A percentile compares a stretch with the other conserved stretches of the same genome.
Conservation (phyloP, 805 yeast species). For the Candida insectalens region DNA sequence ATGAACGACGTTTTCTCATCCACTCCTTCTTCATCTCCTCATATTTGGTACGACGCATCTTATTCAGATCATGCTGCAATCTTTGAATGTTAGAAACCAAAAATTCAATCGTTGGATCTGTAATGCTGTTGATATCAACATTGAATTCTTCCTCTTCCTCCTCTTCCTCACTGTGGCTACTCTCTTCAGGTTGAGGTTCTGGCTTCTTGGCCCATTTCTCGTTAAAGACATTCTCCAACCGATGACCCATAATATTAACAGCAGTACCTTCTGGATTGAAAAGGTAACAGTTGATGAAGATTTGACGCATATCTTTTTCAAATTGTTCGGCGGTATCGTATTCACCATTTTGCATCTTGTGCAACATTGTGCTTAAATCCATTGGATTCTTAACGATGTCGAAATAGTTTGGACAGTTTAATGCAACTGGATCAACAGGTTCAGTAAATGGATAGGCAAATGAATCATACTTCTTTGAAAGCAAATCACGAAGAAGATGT, state of each 20-base stretch:
- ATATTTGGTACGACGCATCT: constrained; percentile 69
- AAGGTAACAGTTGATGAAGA: constrained; percentile 80
- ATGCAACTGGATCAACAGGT: constrained; percentile 93
- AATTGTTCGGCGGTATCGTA: constrained; percentile 86
- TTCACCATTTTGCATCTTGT: constrained; percentile 74
- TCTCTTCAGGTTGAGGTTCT: constrained; percentile 38
- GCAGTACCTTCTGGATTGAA: constrained; percentile 98
- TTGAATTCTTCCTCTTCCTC: constrained; percentile 37
- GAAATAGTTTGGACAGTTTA: constrained; percentile 83
- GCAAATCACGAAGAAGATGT: constrained; percentile 71
- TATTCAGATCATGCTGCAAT: constrained; percentile 78
- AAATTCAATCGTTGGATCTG: constrained; percentile 84
- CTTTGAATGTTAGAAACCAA: constrained; percentile 78
- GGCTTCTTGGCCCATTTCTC: constrained; percentile 87
- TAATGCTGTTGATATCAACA: constrained; percentile 52
- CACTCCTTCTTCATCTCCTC: constrained; percentile 59
- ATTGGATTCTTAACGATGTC: constrained; percentile 86
- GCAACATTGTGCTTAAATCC: constrained; percentile 83
- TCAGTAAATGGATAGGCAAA: constrained; percentile 84
- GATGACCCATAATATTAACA: constrained; percentile 91
- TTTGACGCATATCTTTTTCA: constrained; percentile 70
- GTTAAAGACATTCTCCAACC: constrained; percentile 77
- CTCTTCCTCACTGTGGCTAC: constrained; percentile 26
- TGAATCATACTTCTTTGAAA: constrained; percentile 72
- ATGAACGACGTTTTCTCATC: constrained; percentile 37